These are phyloP conservation scores for Suhomyces yuchorum DNA, from an alignment of 1,139 yeast species.

Conservation along the genomic window DNA sequence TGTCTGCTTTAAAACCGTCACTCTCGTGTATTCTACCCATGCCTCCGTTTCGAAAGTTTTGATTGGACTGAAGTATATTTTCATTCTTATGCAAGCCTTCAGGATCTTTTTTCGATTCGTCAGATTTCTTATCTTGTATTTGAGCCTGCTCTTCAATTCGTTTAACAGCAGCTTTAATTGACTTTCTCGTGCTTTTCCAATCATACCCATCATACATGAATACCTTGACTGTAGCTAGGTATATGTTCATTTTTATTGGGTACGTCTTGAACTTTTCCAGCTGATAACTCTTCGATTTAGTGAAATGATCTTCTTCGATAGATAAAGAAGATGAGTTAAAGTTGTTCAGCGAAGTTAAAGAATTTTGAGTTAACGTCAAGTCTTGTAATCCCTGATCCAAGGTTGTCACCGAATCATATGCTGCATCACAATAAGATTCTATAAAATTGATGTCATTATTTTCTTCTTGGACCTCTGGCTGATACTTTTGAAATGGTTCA, in stretches of 20 bases:
- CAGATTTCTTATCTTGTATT: not conserved
- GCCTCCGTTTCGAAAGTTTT: not conserved
- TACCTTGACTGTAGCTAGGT: slow-evolving; percentile 45
- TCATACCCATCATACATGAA: slow-evolving; percentile 89
- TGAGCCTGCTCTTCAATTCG: slow-evolving; percentile 55
- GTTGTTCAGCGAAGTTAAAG: not conserved
- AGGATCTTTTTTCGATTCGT: too few relatives aligned
- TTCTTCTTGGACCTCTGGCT: not conserved
- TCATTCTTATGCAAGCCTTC: too few relatives aligned
- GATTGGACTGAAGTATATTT: slow-evolving; percentile 1
- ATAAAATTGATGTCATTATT: slow-evolving; percentile 17
- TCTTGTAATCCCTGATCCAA: slow-evolving; percentile 9
- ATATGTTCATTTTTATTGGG: slow-evolving; percentile 36
- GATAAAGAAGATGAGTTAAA: slow-evolving; percentile 6
- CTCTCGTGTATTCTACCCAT: not conserved
- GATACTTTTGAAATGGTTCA: not conserved
- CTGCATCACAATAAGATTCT: slow-evolving; percentile 27
- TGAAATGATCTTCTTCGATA: slow-evolving; percentile 53
- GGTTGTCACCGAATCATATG: slow-evolving; percentile 4
- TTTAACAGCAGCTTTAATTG: slow-evolving; percentile 64
- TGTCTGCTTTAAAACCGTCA: not conserved
- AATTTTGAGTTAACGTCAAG: slow-evolving; percentile 3
- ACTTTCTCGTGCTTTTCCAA: slow-evolving; percentile 77
- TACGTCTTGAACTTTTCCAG: slow-evolving; percentile 17
- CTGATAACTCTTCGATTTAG: slow-evolving; percentile 12